Conservation (phyloP, 768 basidiomycete species). For the Russula abietina region DNA sequence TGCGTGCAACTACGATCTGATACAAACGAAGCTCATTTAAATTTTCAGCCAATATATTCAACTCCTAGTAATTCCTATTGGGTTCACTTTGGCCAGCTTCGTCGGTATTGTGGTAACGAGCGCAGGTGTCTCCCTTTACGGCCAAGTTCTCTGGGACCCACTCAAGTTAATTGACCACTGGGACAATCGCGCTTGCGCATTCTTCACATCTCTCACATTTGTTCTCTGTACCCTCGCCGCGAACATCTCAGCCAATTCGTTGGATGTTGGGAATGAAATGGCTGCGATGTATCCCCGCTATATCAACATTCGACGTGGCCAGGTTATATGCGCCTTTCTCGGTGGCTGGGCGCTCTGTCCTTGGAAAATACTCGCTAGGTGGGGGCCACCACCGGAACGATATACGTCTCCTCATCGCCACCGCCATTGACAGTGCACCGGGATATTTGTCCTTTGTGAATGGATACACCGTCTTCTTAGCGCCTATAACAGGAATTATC, state of each 20-base stretch:
- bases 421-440: constrained; percentile 37
- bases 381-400: constrained; percentile 25
- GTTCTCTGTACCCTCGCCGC: constrained; percentile 63
- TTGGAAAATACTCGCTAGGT: constrained; percentile 71
- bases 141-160: constrained; percentile 65
- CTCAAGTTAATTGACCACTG: constrained; percentile 68
- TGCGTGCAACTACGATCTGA: constrained; percentile 30
- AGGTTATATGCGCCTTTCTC: constrained; percentile 67
- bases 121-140: constrained; percentile 70
- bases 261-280: constrained; percentile 77
- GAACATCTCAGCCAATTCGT: constrained; percentile 67
- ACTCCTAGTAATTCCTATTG: constrained; percentile 64
- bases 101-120: constrained; percentile 77
- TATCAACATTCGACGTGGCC: constrained; percentile 76
- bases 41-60: constrained; percentile 62
- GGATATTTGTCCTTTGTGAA: constrained; percentile 74
- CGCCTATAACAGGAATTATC: constrained; percentile 77
- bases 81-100: constrained; percentile 73
- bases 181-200: constrained; percentile 80
- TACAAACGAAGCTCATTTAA: neutral
- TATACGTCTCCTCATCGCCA: neutral
- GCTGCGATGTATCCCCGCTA: constrained; percentile 67
- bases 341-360: constrained; percentile 82
- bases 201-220: constrained; percentile 76
- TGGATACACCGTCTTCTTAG: constrained; percentile 80